These are phyloP conservation scores for Leptographium galeiforme DNA, from an alignment of 2,329 filamentous ascomycete genomes.

Conservation along the genomic window DNA sequence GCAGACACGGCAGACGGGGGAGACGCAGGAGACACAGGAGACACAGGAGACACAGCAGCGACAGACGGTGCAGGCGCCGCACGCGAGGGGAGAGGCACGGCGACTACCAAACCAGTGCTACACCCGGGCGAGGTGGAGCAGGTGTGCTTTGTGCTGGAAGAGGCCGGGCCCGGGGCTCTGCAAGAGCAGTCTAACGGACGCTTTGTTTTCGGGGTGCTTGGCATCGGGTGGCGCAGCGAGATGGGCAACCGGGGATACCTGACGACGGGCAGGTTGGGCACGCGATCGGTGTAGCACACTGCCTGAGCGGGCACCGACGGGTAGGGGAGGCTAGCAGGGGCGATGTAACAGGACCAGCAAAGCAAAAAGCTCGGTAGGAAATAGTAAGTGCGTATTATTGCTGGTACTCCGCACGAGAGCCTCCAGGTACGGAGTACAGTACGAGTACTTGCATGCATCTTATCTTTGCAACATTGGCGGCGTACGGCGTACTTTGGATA, in stretches of 20 bases:
- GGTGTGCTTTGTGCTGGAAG: constrained; percentile 48
- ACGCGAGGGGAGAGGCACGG: too few relatives aligned
- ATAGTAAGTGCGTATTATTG: too few relatives aligned
- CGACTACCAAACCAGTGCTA: constrained; percentile 36
- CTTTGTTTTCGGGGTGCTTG: constrained; percentile 63
- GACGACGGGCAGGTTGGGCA: constrained; percentile 69
- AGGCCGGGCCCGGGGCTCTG: constrained; percentile 20
- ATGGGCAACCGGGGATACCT: constrained; percentile 85
- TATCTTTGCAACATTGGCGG: too few relatives aligned
- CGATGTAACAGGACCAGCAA: too few relatives aligned
- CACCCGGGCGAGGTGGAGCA: constrained; percentile 52
- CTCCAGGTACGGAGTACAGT: too few relatives aligned
- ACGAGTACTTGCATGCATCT: too few relatives aligned
- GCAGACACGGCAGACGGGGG: neutral
- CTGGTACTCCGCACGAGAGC: too few relatives aligned
- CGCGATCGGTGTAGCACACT: constrained; percentile 19
- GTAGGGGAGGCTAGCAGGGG: neutral
- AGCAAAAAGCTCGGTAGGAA: too few relatives aligned
- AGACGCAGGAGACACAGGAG: neutral
- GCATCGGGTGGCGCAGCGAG: constrained; percentile 75
- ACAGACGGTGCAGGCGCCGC: too few relatives aligned
- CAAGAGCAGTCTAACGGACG: constrained; percentile 21
- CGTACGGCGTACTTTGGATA: too few relatives aligned
- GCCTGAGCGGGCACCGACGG: neutral
- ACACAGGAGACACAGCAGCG: neutral